A percentile compares a stretch with the other conserved stretches of the same genome.
phyloP scores from a whole-genome alignment of 768 basidiomycete species.

The Paxillus involutus region DNA sequence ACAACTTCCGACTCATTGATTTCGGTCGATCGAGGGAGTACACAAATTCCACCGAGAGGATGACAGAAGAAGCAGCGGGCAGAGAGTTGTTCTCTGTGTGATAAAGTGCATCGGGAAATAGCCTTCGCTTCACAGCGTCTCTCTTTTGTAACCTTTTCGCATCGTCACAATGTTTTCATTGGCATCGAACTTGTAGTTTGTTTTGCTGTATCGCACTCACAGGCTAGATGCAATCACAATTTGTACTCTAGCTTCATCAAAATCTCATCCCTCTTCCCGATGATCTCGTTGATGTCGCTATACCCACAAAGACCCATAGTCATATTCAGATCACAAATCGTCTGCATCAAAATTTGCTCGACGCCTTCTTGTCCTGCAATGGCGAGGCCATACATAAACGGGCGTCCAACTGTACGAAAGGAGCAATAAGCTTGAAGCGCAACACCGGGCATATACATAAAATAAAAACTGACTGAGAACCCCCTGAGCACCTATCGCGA shows the following conservation, averaged over 20 bases:
- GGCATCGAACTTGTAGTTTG: no score
- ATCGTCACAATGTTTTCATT: no score
- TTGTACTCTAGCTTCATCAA: constrained; percentile 21
- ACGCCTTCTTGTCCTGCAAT: constrained; percentile 72
- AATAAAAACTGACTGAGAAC: constrained; percentile 58
- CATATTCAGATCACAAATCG: constrained; percentile 67
- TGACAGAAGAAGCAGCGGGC: no score
- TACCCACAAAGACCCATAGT: constrained; percentile 66
- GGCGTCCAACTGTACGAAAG: constrained; percentile 58
- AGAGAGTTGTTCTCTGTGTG: no score
- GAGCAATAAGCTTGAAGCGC: neutral
- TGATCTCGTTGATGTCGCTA: constrained; percentile 56
- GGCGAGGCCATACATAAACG: constrained; percentile 71
- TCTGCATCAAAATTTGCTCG: constrained; percentile 67
- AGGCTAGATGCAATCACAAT: constrained; percentile 1
- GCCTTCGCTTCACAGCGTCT: no score
- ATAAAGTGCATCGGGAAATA: no score
- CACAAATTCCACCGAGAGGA: neutral
- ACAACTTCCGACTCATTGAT: constrained; percentile 47
- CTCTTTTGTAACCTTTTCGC: no score
- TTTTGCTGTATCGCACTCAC: neutral
- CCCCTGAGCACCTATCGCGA: constrained; percentile 83
- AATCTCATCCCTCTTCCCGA: constrained; percentile 45
- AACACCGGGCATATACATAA: no score
- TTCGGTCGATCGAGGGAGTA: constrained; percentile 39